Percentiles rank a stretch among this genome's conserved stretches.
These are phyloP conservation scores for Skeletonema grethae DNA, from an alignment of 108 stramenopile genomes.

Conservation along the genomic window DNA sequence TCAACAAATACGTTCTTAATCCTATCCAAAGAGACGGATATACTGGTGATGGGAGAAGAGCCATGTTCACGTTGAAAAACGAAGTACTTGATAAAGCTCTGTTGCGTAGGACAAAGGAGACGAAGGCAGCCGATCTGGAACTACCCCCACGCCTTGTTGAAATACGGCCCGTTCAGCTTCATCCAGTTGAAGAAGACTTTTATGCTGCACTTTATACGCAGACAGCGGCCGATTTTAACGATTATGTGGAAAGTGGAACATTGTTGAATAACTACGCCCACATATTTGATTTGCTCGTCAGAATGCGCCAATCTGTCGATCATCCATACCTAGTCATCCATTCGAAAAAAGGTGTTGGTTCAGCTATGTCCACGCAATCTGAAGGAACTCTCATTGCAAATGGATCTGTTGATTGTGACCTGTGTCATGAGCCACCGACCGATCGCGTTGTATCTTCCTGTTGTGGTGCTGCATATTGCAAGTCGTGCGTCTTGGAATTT, in stretches of 20 bases:
- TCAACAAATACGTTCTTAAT: slow-evolving; percentile 94
- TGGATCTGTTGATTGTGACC: slow-evolving; percentile 72
- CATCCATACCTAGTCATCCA: slow-evolving; percentile 96
- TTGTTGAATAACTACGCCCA: slow-evolving; percentile 99
- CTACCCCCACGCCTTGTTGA: slow-evolving; percentile 90
- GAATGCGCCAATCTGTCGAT: slow-evolving; percentile 97
- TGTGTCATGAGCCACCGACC: slow-evolving; percentile 83
- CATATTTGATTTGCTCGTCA: slow-evolving; percentile 94
- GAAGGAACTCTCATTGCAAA: slow-evolving; percentile 57
- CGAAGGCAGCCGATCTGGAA: slow-evolving; percentile 92
- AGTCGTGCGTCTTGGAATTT: slow-evolving; percentile 79
- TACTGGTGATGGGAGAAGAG: slow-evolving; percentile 89
- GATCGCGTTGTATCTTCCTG: slow-evolving; percentile 79
- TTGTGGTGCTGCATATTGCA: slow-evolving; percentile 78
- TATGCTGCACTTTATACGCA: slow-evolving; percentile 96
- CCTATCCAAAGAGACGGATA: slow-evolving; percentile 88
- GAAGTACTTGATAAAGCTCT: slow-evolving; percentile 81
- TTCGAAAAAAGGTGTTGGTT: slow-evolving; percentile 41
- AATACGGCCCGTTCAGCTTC: slow-evolving; percentile 81
- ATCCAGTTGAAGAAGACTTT: slow-evolving; percentile 96
- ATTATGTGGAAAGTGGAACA: slow-evolving; percentile 92
- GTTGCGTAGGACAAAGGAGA: slow-evolving; percentile 96
- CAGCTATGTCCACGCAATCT: background rate
- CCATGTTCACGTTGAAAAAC: slow-evolving; percentile 88
- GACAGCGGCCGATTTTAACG: slow-evolving; percentile 92